These are phyloP conservation scores for Ophiostoma tasmaniense DNA, from an alignment of 2,329 filamentous ascomycete species.

Conservation along the genomic window DNA sequence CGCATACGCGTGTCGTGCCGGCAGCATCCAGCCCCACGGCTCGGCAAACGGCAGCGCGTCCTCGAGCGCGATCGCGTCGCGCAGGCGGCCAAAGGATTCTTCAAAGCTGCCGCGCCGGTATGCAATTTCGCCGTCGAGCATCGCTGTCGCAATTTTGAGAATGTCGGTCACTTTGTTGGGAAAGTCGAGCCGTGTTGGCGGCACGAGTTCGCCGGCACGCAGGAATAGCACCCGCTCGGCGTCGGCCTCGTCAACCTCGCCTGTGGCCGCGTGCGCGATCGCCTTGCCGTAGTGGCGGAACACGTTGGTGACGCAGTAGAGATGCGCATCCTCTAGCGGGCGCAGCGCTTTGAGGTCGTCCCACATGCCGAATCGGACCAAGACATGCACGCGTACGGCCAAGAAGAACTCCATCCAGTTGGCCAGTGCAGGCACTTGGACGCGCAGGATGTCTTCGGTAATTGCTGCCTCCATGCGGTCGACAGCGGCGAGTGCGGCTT, in stretches of 20 bases:
- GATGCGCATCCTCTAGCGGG: constrained; percentile 36
- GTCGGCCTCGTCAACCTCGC: constrained; percentile 34
- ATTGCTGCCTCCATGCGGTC: constrained; percentile 13
- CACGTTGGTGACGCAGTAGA: constrained; percentile 48
- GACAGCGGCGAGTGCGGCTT: constrained; percentile 1
- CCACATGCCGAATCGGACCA: constrained; percentile 50
- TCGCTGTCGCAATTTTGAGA: constrained; percentile 32
- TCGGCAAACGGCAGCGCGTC: constrained; percentile 48
- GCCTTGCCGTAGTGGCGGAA: constrained; percentile 47
- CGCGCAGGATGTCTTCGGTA: constrained; percentile 10
- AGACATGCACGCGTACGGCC: constrained; percentile 43
- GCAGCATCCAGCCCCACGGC: constrained; percentile 54
- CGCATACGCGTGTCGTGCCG: constrained; percentile 47
- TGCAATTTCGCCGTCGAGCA: constrained; percentile 52
- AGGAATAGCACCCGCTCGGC: constrained; percentile 10
- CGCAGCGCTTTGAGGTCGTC: constrained; percentile 39
- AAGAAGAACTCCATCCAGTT: constrained; percentile 49
- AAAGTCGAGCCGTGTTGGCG: constrained; percentile 19
- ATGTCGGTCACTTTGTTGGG: constrained; percentile 21
- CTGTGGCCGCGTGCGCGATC: constrained; percentile 42
- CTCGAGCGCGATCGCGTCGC: constrained; percentile 40
- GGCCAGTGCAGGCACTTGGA: constrained; percentile 39
- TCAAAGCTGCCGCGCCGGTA: constrained; percentile 47
- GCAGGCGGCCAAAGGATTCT: constrained; percentile 40
- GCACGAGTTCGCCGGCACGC: constrained; percentile 29